Evolutionary conservation across 352 stramenopile genomes (phyloP).

Genomic region (Peronospora destructor): DNA sequence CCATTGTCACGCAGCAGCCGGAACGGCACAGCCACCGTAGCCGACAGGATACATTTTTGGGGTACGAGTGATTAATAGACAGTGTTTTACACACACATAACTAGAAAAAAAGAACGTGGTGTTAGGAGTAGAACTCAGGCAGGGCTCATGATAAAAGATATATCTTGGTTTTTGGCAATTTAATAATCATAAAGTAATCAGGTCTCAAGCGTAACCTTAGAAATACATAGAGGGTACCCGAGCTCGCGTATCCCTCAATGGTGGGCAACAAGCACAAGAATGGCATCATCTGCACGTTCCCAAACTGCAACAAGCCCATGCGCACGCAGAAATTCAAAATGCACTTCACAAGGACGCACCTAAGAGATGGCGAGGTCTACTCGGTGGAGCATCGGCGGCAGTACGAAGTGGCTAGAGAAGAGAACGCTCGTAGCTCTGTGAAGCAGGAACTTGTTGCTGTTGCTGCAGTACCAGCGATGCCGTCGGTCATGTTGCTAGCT

Average conservation of each 20-base stretch:
- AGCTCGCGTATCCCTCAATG: slow-evolving; percentile 27
- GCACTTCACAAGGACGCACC: slow-evolving; percentile 72
- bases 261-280: slow-evolving; percentile 88
- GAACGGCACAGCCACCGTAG: too few relatives aligned
- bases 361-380: slow-evolving; percentile 74
- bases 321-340: slow-evolving; percentile 85
- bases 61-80: too few relatives aligned
- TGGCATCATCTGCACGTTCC: slow-evolving; percentile 77
- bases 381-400: slow-evolving; percentile 66
- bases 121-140: too few relatives aligned
- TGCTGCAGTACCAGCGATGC: slow-evolving; percentile 1
- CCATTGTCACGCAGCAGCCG: too few relatives aligned
- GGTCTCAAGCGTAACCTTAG: slow-evolving; percentile 11
- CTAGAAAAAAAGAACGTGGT: too few relatives aligned
- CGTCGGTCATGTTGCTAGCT: background rate
- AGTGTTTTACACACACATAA: too few relatives aligned
- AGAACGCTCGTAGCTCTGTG: slow-evolving; percentile 20
- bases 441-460: slow-evolving; percentile 11
- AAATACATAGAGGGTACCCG: background rate
- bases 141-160: too few relatives aligned
- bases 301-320: slow-evolving; percentile 77
- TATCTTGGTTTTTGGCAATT: background rate
- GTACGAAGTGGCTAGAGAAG: slow-evolving; percentile 69
- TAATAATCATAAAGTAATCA: background rate
- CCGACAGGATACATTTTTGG: too few relatives aligned